Evolutionary conservation across 176 grass and related monocot genomes (phyloP).

Genomic region (Dactylis glomerata): DNA sequence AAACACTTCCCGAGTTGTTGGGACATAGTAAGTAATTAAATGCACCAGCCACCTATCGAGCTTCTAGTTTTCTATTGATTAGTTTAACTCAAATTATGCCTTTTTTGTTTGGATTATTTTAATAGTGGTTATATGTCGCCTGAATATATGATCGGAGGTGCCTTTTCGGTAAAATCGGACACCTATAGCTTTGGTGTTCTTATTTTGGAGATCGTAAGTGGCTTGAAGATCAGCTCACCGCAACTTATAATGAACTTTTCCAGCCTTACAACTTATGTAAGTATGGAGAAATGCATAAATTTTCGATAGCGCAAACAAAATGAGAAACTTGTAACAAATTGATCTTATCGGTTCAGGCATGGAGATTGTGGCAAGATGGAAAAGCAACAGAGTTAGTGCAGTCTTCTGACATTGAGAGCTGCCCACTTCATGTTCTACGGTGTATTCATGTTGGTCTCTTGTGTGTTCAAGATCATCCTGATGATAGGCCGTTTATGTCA

Average conservation of each 20-base stretch:
- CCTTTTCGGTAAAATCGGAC: conserved; percentile 53
- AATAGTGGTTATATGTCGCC: conserved; percentile 53
- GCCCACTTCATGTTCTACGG: neutral
- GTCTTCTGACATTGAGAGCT: neutral
- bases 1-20: conserved; percentile 35
- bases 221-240: conserved; percentile 26
- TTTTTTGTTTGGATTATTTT: neutral
- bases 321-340: neutral
- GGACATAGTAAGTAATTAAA: conserved; percentile 45
- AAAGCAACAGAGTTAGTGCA: neutral
- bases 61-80: neutral
- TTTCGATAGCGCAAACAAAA: neutral
- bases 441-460: conserved; percentile 6
- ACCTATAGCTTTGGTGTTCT: conserved; percentile 62
- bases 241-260: neutral
- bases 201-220: conserved; percentile 58
- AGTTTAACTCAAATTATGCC: neutral
- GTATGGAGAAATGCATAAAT: neutral
- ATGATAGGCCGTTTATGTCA: neutral
- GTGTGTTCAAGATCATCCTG: neutral
- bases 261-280: conserved; percentile 30
- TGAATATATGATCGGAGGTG: conserved; percentile 48
- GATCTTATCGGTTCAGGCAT: conserved; percentile 1
- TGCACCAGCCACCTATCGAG: neutral
- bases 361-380: conserved; percentile 1